Conservation (phyloP, 2,329 filamentous ascomycete species). For the Didymella pinodella region DNA sequence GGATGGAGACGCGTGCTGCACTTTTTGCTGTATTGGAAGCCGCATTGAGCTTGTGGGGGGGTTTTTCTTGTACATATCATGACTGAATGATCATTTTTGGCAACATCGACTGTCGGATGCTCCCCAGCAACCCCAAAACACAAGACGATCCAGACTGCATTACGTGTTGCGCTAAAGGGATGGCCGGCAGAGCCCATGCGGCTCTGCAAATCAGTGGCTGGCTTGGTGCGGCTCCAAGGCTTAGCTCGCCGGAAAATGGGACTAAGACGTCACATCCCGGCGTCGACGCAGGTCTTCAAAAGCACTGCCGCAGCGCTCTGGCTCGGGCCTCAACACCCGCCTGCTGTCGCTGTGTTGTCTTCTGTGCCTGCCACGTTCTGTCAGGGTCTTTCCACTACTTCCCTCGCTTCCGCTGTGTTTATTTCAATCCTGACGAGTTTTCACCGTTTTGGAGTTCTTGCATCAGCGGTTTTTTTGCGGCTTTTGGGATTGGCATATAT, state of each 20-base stretch:
- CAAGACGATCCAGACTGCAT: conserved; percentile 9
- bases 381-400: conserved; percentile 3
- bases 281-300: conserved; percentile 14
- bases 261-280: conserved; percentile 23
- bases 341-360: conserved; percentile 5
- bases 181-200: conserved; percentile 12
- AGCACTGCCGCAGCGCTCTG: conserved; percentile 16
- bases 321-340: conserved; percentile 17
- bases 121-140: conserved; percentile 5
- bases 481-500: conserved; percentile 4
- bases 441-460: conserved; percentile 11
- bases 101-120: background rate
- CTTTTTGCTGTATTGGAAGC: conserved; percentile 20
- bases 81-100: background rate
- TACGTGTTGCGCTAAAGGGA: conserved; percentile 19
- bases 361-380: conserved; percentile 9
- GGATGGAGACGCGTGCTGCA: conserved; percentile 15
- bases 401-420: conserved; percentile 8
- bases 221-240: conserved; percentile 10
- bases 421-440: conserved; percentile 9
- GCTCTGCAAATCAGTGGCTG: conserved; percentile 23
- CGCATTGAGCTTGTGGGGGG: conserved; percentile 8
- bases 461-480: conserved; percentile 8
- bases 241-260: conserved; percentile 8
- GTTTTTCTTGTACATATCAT: conserved; percentile 9